Conservation (phyloP, 768 basidiomycete genomes). For the Daedaleopsis nitida region DNA sequence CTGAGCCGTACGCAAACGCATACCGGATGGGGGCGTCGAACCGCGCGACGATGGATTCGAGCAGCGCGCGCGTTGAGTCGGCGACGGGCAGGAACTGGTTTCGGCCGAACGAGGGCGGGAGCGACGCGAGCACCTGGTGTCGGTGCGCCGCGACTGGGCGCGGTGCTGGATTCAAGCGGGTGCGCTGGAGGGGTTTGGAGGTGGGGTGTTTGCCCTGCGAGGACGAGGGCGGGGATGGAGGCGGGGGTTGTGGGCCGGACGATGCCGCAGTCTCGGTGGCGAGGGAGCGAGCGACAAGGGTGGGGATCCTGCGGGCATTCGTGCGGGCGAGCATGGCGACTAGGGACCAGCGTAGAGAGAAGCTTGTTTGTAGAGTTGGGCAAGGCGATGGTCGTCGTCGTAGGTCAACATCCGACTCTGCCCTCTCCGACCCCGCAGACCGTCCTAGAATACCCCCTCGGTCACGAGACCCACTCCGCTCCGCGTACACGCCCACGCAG, state of each 20-base stretch:
- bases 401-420: neutral
- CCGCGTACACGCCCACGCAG: slow-evolving; percentile 3
- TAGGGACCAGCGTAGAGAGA: neutral
- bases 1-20: slow-evolving; percentile 97
- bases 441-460: slow-evolving; percentile 2
- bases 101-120: slow-evolving; percentile 74
- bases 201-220: slow-evolving; percentile 33
- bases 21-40: slow-evolving; percentile 94
- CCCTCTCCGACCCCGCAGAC: neutral
- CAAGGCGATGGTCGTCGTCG: neutral
- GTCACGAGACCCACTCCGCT: slow-evolving; percentile 11
- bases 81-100: slow-evolving; percentile 84
- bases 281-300: slow-evolving; percentile 27
- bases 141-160: slow-evolving; percentile 34
- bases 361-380: neutral
- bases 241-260: slow-evolving; percentile 27
- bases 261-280: slow-evolving; percentile 29
- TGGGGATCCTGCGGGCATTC: slow-evolving; percentile 21
- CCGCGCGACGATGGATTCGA: slow-evolving; percentile 75
- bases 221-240: slow-evolving; percentile 36
- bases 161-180: slow-evolving; percentile 46
- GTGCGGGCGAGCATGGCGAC: slow-evolving; percentile 18
- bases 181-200: slow-evolving; percentile 31
- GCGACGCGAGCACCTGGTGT: slow-evolving; percentile 45
- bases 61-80: slow-evolving; percentile 74